Conservation (phyloP, 1,284 basidiomycete species). For the Ceratobasidium papillatum region DNA sequence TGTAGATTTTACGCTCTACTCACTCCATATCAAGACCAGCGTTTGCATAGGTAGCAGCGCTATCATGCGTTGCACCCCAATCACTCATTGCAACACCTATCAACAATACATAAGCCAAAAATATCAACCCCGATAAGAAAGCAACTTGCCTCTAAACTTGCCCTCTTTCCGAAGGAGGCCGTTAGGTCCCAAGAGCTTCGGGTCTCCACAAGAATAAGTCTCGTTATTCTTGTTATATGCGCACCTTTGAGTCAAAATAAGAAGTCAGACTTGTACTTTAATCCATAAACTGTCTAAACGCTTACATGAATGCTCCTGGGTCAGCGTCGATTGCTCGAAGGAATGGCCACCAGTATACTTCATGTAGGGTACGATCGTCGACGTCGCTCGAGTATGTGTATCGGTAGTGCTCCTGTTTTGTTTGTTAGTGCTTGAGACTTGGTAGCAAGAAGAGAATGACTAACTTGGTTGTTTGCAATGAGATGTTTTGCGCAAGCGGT, state of each 20-base stretch:
- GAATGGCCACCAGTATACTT: constrained; percentile 43
- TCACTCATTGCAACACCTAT: constrained; percentile 39
- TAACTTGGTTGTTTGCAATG: constrained; percentile 42
- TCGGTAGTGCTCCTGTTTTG: constrained; percentile 35
- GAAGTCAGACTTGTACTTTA: background rate
- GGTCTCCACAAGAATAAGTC: constrained; percentile 44
- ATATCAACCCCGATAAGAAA: background rate
- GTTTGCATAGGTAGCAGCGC: constrained; percentile 38
- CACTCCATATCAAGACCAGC: constrained; percentile 44
- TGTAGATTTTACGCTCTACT: background rate
- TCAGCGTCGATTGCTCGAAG: constrained; percentile 42
- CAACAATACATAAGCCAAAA: background rate
- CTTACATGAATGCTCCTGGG: constrained; percentile 35
- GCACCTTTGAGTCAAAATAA: constrained; percentile 9
- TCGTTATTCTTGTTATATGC: constrained; percentile 42
- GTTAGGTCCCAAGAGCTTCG: constrained; percentile 37
- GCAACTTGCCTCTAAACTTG: constrained; percentile 22
- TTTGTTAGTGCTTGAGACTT: background rate
- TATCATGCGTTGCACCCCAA: constrained; percentile 44
- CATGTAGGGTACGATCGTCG: constrained; percentile 43
- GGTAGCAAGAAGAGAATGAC: background rate
- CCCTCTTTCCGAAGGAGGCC: constrained; percentile 32
- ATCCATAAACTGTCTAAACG: background rate
- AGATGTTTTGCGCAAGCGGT: constrained; percentile 44
- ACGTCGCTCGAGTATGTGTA: constrained; percentile 42